These are phyloP conservation scores for Fusarium praegraminearum DNA, from an alignment of 2,329 filamentous ascomycete species.

Conservation along the genomic window DNA sequence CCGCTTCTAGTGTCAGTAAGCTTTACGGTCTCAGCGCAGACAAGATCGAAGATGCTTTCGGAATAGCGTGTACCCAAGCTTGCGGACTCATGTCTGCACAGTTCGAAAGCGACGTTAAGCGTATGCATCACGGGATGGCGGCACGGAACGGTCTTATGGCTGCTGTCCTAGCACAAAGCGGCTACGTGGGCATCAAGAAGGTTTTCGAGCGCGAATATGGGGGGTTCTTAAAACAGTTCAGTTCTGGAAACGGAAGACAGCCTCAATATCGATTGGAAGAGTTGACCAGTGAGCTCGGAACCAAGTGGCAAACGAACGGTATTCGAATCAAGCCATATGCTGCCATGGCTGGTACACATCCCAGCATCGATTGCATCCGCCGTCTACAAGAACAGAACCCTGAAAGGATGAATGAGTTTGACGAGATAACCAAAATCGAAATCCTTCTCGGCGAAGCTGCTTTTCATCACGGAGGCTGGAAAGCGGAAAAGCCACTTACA, in stretches of 20 bases:
- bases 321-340: conserved; percentile 6
- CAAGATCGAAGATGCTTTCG: not conserved
- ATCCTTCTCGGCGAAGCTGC: conserved; percentile 11
- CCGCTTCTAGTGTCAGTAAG: conserved; percentile 5
- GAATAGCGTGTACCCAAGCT: conserved; percentile 9
- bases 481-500: not conserved
- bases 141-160: conserved; percentile 8
- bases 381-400: not conserved
- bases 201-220: conserved; percentile 9
- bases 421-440: not conserved
- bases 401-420: not conserved
- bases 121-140: conserved; percentile 13
- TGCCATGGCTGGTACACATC: conserved; percentile 14
- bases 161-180: not conserved
- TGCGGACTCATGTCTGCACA: conserved; percentile 9
- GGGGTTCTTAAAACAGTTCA: conserved; percentile 9
- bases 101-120: conserved; percentile 15
- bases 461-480: conserved; percentile 10
- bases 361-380: conserved; percentile 12
- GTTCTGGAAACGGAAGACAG: not conserved
- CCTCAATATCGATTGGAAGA: conserved; percentile 2
- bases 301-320: not conserved
- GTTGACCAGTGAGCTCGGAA: not conserved
- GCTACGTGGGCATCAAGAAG: conserved; percentile 10
- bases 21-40: not conserved